Evolutionary conservation across 371 early-diverging fungal species (phyloP).

Genomic region (Mortierella sp.): DNA sequence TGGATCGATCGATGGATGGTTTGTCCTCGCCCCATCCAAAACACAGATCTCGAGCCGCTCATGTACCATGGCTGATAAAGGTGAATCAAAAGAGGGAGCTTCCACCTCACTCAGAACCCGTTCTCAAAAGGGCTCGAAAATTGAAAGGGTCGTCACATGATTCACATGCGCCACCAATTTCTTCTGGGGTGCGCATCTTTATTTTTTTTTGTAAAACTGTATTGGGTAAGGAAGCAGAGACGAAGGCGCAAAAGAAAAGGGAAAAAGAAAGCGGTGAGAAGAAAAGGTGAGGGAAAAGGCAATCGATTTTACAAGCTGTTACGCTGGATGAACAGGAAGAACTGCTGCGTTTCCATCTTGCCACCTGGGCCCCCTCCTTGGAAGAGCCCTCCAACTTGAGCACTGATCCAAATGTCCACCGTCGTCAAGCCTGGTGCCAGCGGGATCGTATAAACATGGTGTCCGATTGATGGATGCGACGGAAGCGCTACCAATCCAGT

Average conservation of each 20-base stretch:
- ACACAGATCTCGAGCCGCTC: slow-evolving; percentile 7
- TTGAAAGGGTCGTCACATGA: slow-evolving; percentile 7
- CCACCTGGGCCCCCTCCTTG: slow-evolving; percentile 51
- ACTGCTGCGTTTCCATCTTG: slow-evolving; percentile 56
- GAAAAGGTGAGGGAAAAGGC: neutral
- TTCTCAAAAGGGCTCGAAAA: neutral
- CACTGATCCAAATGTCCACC: slow-evolving; percentile 55
- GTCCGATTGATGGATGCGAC: slow-evolving; percentile 36
- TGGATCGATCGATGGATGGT: slow-evolving; percentile 31
- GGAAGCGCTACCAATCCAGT: slow-evolving; percentile 32
- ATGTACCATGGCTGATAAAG: slow-evolving; percentile 46
- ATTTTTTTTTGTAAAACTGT: neutral
- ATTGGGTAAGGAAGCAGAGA: neutral
- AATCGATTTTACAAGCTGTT: slow-evolving; percentile 21
- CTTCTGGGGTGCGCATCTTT: neutral
- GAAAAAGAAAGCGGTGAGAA: neutral
- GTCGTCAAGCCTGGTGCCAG: slow-evolving; percentile 44
- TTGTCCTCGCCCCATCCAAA: slow-evolving; percentile 3
- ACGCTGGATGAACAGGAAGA: slow-evolving; percentile 51
- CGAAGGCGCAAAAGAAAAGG: neutral
- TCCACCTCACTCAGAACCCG: neutral
- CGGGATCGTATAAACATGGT: slow-evolving; percentile 48
- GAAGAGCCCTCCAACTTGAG: slow-evolving; percentile 50
- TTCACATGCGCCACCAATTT: neutral
- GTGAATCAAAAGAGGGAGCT: slow-evolving; percentile 45